Percentiles rank a stretch among this genome's conserved stretches.
These are phyloP conservation scores for Taphrina sp. DNA, from an alignment of 1,139 yeast species.

Conservation along the genomic window DNA sequence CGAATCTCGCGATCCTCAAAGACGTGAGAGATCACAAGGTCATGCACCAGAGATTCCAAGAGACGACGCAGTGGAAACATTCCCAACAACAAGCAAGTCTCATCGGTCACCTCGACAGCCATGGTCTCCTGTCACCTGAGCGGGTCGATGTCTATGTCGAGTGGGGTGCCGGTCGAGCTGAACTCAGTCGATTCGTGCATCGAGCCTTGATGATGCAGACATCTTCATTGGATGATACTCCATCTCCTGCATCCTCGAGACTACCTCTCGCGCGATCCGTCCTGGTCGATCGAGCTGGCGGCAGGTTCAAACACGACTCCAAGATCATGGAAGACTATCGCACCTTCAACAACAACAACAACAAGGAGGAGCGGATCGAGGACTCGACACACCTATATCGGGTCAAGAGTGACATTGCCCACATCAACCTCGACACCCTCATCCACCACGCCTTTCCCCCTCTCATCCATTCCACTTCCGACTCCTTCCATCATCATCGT, in stretches of 20 bases:
- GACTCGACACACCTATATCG: neutral
- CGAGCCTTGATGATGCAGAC: too few relatives aligned
- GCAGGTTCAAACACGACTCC: constrained; percentile 2
- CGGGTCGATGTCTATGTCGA: constrained; percentile 3
- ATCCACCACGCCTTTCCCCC: neutral
- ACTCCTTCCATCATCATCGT: too few relatives aligned
- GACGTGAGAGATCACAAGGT: neutral
- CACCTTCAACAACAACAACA: neutral
- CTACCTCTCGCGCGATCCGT: neutral
- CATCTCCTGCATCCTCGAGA: too few relatives aligned
- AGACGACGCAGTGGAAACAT: neutral
- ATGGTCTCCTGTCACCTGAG: neutral
- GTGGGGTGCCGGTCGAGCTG: constrained; percentile 17
- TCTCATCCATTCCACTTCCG: neutral
- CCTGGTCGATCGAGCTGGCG: constrained; percentile 14
- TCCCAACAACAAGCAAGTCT: constrained; percentile 22
- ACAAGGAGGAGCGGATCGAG: neutral
- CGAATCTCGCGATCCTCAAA: neutral
- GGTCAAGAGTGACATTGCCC: constrained; percentile 14
- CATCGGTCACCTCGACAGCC: neutral
- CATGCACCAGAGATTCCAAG: constrained; percentile 7
- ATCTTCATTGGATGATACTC: too few relatives aligned
- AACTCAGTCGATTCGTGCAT: constrained; percentile 1
- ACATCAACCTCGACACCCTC: neutral
- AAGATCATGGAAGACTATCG: neutral